phyloP scores from a whole-genome alignment of 371 early-diverging fungal species.

The Smittium mucronatum region DNA sequence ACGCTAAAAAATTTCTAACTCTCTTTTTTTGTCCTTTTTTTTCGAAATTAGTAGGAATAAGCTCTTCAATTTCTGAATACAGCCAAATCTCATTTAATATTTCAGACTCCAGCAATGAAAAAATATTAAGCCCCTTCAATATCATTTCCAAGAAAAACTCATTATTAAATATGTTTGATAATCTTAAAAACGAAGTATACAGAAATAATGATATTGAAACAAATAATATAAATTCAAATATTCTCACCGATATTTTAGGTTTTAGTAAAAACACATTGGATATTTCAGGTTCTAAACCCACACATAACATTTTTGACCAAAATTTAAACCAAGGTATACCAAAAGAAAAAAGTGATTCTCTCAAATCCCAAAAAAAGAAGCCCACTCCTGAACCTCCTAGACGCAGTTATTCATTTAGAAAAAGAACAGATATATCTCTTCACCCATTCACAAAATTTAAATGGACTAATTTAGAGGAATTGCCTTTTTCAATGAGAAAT shows the following conservation, averaged over 20 bases:
- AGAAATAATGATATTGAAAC: background rate
- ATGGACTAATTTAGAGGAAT: slow-evolving; percentile 8
- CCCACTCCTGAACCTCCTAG: background rate
- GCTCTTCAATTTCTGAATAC: too few species aligned
- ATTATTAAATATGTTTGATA: too few species aligned
- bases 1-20: too few species aligned
- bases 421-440: slow-evolving; percentile 10
- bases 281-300: background rate
- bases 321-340: background rate
- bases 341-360: background rate
- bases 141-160: too few species aligned
- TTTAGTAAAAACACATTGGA: background rate
- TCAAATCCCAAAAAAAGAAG: background rate
- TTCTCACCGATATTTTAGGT: background rate
- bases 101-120: too few species aligned
- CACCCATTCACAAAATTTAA: slow-evolving; percentile 13
- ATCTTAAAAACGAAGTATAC: too few species aligned
- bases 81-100: too few species aligned
- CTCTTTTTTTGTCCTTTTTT: too few species aligned
- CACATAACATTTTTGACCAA: background rate
- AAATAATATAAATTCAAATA: background rate
- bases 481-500: background rate
- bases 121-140: too few species aligned
- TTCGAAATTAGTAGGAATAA: too few species aligned
- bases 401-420: slow-evolving; percentile 7